A percentile compares a stretch with the other conserved stretches of the same genome.
Evolutionary conservation across 73 alveolate genomes (phyloP).

Genomic region (Paramecium tetraurelia): DNA sequence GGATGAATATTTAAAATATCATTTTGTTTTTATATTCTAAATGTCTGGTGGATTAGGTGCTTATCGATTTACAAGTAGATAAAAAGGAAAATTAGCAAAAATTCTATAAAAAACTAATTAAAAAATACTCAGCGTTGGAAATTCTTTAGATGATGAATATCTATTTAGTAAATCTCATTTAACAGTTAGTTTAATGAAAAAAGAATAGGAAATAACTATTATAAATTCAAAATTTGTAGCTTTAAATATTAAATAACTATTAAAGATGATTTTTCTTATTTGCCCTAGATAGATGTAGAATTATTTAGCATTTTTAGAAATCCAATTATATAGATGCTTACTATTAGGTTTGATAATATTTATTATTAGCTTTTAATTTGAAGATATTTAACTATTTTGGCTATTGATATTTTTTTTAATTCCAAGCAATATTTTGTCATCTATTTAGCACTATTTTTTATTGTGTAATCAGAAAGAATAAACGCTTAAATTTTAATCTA

Average conservation of each 20-base stretch:
- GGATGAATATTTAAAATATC: conserved; percentile 26
- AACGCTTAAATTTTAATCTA: neutral
- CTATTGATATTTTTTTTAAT: neutral
- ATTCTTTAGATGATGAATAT: neutral
- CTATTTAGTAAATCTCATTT: neutral
- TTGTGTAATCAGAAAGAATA: neutral
- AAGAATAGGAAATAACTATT: neutral
- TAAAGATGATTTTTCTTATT: neutral
- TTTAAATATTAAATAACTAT: neutral
- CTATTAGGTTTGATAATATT: neutral
- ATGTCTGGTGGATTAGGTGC: conserved; percentile 4
- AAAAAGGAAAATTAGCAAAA: neutral
- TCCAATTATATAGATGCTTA: neutral
- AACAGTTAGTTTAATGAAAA: neutral
- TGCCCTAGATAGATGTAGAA: neutral
- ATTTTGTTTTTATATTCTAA: neutral
- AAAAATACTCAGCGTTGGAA: neutral
- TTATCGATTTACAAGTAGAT: neutral
- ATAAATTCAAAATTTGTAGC: neutral
- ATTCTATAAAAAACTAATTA: neutral
- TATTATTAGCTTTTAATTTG: neutral
- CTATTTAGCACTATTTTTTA: neutral
- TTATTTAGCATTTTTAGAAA: neutral
- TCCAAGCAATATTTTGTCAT: neutral
- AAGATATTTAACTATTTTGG: neutral